Evolutionary conservation across 345 rosid species (phyloP), one percentile per base, ranked within the genome.

Genomic region (Raphanus raphanistrum): DNA sequence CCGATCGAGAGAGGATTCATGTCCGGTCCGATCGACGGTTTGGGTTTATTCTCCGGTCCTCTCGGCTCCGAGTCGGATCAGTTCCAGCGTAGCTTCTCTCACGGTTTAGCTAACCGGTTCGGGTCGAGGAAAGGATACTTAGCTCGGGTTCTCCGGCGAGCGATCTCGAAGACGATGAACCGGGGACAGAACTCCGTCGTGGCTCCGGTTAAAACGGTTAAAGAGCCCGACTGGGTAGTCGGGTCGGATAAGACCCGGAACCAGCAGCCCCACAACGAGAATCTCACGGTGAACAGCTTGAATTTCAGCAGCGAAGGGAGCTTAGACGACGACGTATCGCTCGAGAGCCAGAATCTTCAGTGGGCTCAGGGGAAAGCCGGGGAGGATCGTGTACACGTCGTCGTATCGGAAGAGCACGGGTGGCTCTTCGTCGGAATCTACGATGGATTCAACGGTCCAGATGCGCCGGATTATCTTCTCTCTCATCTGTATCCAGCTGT

Each of bases 361-460:
- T 94, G 98, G 99, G 99, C 99, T 28, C 98, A 92, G 36, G 99
- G 99, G 10, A 92, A 89, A 83, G 99, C 99, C 0, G 99, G 99
- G 0, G 99, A 95, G 82, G 99, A 95, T 89, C 88, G 99, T 15
- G 98, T 95, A n/a, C 99, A 95, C 29, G 93, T 92, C 4, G 99
- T 95, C n/a, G 90, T 92, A 32, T 95, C 99, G 12, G 98, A 95
- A 74, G 98, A 95, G 43, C 92, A 86, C 13, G 94, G 88, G 2
- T 95, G 99, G 99, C 89, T 95, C 45, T 95, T 95, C 48, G 97
- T 92, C 8, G 99, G 99, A 63, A 95, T 95, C 59, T 95, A 95
- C 70, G 99, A 95, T 68, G 99, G 99, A 31, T 95, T 95, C 83
- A 95, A 90, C 74, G 99, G 99, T 13, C 98, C 98, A 65, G 99